Evolutionary conservation across 2,329 filamentous ascomycete genomes (phyloP).

Genomic region (Colletotrichum tanaceti): DNA sequence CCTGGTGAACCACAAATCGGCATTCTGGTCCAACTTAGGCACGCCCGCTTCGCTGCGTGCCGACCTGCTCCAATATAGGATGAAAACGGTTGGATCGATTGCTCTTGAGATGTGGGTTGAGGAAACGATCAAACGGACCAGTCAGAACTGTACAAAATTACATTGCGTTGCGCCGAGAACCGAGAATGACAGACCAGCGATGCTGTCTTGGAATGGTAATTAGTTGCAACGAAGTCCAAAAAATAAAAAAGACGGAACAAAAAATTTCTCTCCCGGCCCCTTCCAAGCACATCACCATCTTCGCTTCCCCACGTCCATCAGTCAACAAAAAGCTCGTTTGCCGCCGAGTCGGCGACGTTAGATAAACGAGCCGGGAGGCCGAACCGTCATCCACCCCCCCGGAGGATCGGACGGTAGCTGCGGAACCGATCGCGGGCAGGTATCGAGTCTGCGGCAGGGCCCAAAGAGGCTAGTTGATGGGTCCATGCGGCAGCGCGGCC

Average conservation of each 20-base stretch:
- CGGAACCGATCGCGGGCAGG: neutral
- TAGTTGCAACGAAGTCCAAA: neutral
- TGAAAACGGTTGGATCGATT: neutral
- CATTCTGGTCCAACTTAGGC: conserved; percentile 4
- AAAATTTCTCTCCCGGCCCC: no score
- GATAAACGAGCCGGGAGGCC: conserved; percentile 21
- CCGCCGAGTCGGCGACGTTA: neutral
- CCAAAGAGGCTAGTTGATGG: conserved; percentile 12
- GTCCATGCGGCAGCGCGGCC: neutral
- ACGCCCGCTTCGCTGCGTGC: neutral
- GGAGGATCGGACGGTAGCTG: neutral
- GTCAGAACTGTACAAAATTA: neutral
- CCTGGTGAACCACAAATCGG: neutral
- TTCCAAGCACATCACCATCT: neutral
- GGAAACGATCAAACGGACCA: neutral
- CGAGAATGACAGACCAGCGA: conserved; percentile 8
- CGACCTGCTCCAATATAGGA: neutral
- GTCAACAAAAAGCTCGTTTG: neutral
- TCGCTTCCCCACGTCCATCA: neutral
- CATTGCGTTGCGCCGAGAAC: conserved; percentile 15
- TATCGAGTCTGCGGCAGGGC: neutral
- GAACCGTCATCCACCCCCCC: neutral
- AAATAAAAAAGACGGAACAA: no score
- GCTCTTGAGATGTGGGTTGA: neutral
- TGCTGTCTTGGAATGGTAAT: neutral